Conservation (phyloP, 2,329 filamentous ascomycete genomes). For the Exophiala sp. region DNA sequence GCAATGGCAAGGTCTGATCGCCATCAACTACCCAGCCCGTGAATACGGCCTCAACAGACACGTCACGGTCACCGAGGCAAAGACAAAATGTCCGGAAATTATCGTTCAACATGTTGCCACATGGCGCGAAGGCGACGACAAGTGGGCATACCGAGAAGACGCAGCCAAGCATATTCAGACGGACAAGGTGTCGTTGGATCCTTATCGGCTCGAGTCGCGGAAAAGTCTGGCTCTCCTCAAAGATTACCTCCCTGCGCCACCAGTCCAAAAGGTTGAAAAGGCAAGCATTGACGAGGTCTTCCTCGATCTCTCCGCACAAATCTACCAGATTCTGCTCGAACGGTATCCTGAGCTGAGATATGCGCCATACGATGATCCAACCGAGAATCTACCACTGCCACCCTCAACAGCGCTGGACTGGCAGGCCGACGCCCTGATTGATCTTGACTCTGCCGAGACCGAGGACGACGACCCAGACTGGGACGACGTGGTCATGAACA, state of each 20-base stretch:
- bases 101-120: constrained; percentile 91
- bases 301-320: constrained; percentile 80
- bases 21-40: constrained; percentile 91
- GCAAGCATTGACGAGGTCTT: constrained; percentile 96
- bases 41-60: constrained; percentile 75
- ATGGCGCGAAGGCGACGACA: constrained; percentile 86
- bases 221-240: constrained; percentile 78
- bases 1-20: constrained; percentile 93
- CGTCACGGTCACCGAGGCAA: constrained; percentile 74
- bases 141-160: constrained; percentile 86
- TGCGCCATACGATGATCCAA: constrained; percentile 69
- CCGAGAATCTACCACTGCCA: constrained; percentile 69
- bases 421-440: constrained; percentile 76
- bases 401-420: constrained; percentile 73
- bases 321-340: constrained; percentile 70
- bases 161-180: constrained; percentile 74
- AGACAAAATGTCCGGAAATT: constrained; percentile 78
- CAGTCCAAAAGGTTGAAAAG: constrained; percentile 77
- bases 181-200: constrained; percentile 92
- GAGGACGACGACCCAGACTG: constrained; percentile 86
- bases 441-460: constrained; percentile 66
- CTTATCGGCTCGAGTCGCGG: constrained; percentile 80
- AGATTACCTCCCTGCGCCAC: constrained; percentile 60
- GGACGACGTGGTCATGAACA: constrained; percentile 85
- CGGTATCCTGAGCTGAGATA: constrained; percentile 69